Evolutionary conservation across 192 early-diverging fungal genomes (phyloP), one percentile per base, ranked within the genome.

Genomic region (Umbelopsis sp.): DNA sequence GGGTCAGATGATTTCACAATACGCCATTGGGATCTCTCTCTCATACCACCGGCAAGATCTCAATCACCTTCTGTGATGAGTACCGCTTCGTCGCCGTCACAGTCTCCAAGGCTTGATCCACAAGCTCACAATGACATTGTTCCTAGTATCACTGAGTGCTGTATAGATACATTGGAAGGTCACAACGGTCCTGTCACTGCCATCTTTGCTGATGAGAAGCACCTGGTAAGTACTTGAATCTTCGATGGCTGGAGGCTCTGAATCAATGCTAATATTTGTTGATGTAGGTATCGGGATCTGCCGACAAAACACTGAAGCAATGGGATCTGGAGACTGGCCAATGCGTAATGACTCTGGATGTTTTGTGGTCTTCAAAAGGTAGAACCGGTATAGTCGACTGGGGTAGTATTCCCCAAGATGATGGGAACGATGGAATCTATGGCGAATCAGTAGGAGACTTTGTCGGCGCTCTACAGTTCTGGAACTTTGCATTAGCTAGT

Each of bases 261-360:
- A 1, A 17, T 17, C n/a, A n/a, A 17, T 4, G 20, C 20, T 49
- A 20, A 49, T 17, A 16, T 5, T 49, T 17, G n/a, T 21, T 49
- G 51, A 68, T 80, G 21, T 77, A 91, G 85, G 77, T 92, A 17
- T 88, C 91, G 3, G 93, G 91, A 53, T 87, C 91, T 22, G 86
- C 89, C 17, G 93, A 94, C 77, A 82, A 85, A 65, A 93, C 93
- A 1, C 88, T 94, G 68, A 87, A 87, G 66, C 87, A 91, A 62
- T 94, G 93, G 93, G 93, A 94, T 72, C 53, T 94, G 77, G 74
- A 78, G 26, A 91, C 87, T 32, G 89, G 89, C 26, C 74, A 83
- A 65, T 78, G 87, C 82, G 83, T 90, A 25, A 77, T 88, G 12
- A 85, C 88, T 4, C 82, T 94, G 74, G 90, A 91, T 71, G 74